Base-by-base conservation (phyloP, 306 rosid species). In the Fragaria nilgerrensis region DNA sequence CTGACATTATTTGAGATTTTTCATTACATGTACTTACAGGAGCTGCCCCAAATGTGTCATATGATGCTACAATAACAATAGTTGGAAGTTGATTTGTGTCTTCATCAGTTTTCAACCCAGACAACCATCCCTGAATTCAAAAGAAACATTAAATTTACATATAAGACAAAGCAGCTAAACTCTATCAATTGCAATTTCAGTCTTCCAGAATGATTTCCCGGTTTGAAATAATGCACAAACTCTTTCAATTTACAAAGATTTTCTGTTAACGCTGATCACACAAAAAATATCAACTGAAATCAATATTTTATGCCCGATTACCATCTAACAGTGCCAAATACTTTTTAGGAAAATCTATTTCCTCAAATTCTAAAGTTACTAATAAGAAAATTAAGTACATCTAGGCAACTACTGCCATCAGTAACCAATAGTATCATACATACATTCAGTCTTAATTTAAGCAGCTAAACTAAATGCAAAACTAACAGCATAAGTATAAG, bases 51-150 rank as follows among this genome's bases (percentile, higher is more conserved):
- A 96, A 92, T 34, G 98, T 92, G 83, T 96, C 99, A 70, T 91
- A 96, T n/a, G 98, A 96, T 80, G 99, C 99, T 68, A 96, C 98
- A 81, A 96, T 88, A 13, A 97, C 98, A 86, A 96, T 91, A 75
- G 99, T 96, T 53, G 99, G 99, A 75, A 91, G 91, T 65, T 96
- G 98, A 82, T 86, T 93, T 70, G 92, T 84, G 85, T 91, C 98
- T 73, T 90, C 97, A 74, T 90, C 98, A 41, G 87, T 76, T 88
- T 91, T 96, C 82, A 88, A 78, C 83, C 99, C 99, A 27, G 97
- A 88, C 90, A 96, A 84, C 99, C 99, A 96, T 82, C 99, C 99
- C 98, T 96, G 86, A 77, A 88, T 80, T 68, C 29, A 65, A 73
- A 81, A 73, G 4, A 59, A 48, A 22, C 4, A 25, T 32, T 29